Evolutionary conservation across 495 filamentous ascomycete species (phyloP).

Genomic region (Aspergillus mulundensis): DNA sequence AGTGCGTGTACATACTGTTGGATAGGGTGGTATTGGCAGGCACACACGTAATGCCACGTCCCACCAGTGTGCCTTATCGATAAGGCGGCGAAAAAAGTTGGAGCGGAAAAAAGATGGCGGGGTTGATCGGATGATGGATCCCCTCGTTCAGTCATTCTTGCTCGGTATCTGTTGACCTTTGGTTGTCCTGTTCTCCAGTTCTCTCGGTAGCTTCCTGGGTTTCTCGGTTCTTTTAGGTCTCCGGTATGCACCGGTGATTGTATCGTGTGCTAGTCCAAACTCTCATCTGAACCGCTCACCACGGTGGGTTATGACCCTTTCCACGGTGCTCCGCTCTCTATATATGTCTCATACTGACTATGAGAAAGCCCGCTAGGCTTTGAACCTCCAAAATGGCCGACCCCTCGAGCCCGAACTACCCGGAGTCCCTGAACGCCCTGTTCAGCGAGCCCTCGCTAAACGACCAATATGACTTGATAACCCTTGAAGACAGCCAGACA

Average conservation of each 20-base stretch:
- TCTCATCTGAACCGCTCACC: neutral
- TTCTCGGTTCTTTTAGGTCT: neutral
- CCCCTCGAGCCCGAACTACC: conserved; percentile 16
- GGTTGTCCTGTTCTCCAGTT: neutral
- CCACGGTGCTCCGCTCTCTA: neutral
- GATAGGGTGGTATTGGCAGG: too few relatives aligned
- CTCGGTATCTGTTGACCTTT: neutral
- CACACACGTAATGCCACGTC: conserved; percentile 17
- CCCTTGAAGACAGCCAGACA: conserved; percentile 32
- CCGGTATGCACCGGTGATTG: conserved; percentile 1
- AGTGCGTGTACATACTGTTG: conserved; percentile 9
- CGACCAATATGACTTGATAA: conserved; percentile 35
- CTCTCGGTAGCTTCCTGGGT: neutral
- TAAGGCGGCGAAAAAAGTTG: conserved; percentile 14
- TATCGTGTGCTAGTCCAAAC: neutral
- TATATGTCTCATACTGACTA: neutral
- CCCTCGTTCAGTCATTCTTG: conserved; percentile 5
- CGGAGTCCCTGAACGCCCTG: conserved; percentile 31
- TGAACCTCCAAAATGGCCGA: conserved; percentile 27
- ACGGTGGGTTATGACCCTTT: neutral
- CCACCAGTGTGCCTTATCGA: conserved; percentile 16
- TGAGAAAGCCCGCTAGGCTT: neutral
- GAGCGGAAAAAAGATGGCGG: conserved; percentile 12
- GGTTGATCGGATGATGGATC: conserved; percentile 5
- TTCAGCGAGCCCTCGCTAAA: conserved; percentile 29